A percentile compares a stretch with the other conserved stretches of the same genome.
These are phyloP conservation scores for Erysimum pusillum DNA, from an alignment of 441 rosid genomes.

Conservation along the genomic window DNA sequence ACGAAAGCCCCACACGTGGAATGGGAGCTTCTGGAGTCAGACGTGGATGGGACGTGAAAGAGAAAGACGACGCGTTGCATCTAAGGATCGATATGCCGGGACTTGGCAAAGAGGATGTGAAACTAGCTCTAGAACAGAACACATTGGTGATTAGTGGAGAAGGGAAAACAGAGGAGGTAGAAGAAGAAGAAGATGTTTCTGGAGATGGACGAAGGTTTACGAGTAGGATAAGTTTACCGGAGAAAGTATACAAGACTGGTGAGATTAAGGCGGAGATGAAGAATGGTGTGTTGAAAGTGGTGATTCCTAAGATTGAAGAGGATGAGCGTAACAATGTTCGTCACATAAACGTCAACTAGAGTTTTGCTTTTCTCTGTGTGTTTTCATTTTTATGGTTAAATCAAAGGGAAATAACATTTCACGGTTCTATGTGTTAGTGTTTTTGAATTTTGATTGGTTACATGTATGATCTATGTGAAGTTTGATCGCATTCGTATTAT, in stretches of 20 bases:
- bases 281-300: conserved; percentile 62
- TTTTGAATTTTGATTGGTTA: no score
- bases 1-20: conserved; percentile 49
- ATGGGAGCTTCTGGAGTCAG: conserved; percentile 47
- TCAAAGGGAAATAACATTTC: no score
- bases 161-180: conserved; percentile 37
- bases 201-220: conserved; percentile 52
- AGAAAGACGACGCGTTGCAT: conserved; percentile 54
- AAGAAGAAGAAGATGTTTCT: conserved; percentile 33
- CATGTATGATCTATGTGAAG: no score
- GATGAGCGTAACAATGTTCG: conserved; percentile 30
- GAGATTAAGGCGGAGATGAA: conserved; percentile 72
- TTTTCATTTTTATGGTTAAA: no score
- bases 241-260: conserved; percentile 50
- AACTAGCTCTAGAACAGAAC: conserved; percentile 58
- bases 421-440: no score
- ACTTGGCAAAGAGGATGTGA: conserved; percentile 64
- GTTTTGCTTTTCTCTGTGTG: no score
- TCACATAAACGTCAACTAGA: conserved; percentile 30
- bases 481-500: no score
- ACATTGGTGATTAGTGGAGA: conserved; percentile 62
- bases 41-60: conserved; percentile 66
- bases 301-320: conserved; percentile 58
- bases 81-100: conserved; percentile 69
- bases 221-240: conserved; percentile 53